Base-by-base conservation (phyloP, 768 basidiomycete species). In the Tylopilus cervinicoccineus region DNA sequence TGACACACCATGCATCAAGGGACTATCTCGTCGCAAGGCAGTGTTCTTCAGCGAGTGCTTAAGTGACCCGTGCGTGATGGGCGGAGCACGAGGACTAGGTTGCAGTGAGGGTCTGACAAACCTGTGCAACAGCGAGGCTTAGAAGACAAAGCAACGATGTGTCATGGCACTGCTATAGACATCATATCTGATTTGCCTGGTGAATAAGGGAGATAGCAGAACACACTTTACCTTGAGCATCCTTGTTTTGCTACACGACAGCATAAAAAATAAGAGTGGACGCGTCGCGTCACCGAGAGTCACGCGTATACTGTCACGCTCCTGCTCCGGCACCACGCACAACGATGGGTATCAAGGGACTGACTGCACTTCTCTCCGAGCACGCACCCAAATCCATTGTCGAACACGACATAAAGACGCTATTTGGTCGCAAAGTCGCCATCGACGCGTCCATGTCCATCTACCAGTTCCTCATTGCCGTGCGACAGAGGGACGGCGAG, bases 361-460 rank as follows among this genome's bases (percentile, higher is more conserved):
- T 99, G 27, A 97, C 94, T 12, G 86, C 79, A 10, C 77, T 99
- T 19, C 76, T 99, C 52, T 84, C 83, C 8, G 88, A 97, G 62
- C 83, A 95, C 69, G 92, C 96, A 6, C 96, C 96, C 1, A 81
- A 76, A 43, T 75, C 88, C 9, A 92, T 96, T 59, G 79, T 66
- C 67, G 92, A 94, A 58, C 91, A 94, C 64, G 91, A 95, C 32
- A 97, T 97, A 48, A 95, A 96, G 72, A 93, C 91, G 22, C 83
- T 99, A 37, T 98, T 99, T 57, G 95, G 96, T 2, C 84, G 96
- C 59, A 98, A 97, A 74, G 93, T 98, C 56, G 95, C 95, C 50
- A 92, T 99, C 56, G 96, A 99, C 76, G 96, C 96, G 64, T 93
- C 90, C 51, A 93, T 93, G 90, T 89, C 86, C 3, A 93, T 94